Evolutionary conservation across 495 filamentous ascomycete genomes (phyloP), one percentile per base, ranked within the genome.

Genomic region (Penicillium riverlandense): DNA sequence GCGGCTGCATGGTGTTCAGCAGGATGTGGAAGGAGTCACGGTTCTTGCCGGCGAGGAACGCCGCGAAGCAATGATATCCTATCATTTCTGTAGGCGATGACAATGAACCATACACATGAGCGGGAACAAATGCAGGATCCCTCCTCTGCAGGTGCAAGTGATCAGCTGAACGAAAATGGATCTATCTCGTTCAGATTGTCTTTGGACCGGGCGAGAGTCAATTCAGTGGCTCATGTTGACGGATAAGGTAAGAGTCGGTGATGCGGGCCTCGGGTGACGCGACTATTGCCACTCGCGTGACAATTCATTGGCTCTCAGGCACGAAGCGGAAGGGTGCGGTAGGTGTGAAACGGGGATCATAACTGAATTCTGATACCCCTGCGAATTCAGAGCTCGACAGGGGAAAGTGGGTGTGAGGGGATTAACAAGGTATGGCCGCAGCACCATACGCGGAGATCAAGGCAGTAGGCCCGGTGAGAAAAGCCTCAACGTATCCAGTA

Each of bases 151-250:
- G 66, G 55, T 47, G 55, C 59, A 55, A 57, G 43, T 62, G 66
- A 67, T 73, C 69, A 73, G 69, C 69, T 73, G 69, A 73, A 71
- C 48, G 50, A 53, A 52, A 61, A 61, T 53, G 55, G 49, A 58
- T 46, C 36, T 54, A 40, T 52, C 37, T 48, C 42, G 52, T 47
- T 41, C 50, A 46, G 46, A 39, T 39, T 43, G 38, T 36, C 29
- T 49, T 47, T 38, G 41, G 37, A 32, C 38, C 42, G 38, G 46
- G 31, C 22, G 36, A 47, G 22, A 53, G 43, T 50, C 57, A 58
- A 58, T 53, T 61, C 49, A 29, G 45, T 45, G 54, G 45, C 49
- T 54, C 48, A 47, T 58, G 52, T 58, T 44, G 44, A 46, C 50
- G 36, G 53, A 51, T 47, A 44, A 48, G 53, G 46, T 38, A 41